Conservation (phyloP, 176 grass and related monocot genomes). For the Panicum miliaceum region DNA sequence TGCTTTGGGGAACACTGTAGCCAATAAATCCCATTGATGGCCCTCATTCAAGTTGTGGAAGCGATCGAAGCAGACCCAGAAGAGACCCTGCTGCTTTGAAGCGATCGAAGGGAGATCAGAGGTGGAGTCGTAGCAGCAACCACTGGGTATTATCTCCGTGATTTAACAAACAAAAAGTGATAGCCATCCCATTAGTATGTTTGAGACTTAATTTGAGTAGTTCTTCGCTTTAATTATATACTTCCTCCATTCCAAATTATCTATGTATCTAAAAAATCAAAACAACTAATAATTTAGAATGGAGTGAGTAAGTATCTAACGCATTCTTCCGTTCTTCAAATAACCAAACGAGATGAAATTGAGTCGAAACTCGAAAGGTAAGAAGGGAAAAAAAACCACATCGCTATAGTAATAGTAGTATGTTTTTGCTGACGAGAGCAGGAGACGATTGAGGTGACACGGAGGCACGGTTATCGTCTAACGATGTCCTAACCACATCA, state of each 20-base stretch:
- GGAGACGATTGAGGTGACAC: background rate
- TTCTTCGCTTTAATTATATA: no score
- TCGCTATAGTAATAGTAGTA: no score
- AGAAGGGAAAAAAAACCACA: no score
- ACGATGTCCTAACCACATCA: background rate
- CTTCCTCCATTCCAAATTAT: no score
- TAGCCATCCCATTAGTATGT: background rate
- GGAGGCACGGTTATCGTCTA: background rate
- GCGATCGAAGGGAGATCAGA: background rate
- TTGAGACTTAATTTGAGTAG: background rate
- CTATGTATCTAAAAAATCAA: no score
- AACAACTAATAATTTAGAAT: no score
- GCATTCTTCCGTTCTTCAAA: background rate
- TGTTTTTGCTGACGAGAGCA: background rate
- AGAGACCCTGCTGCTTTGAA: background rate
- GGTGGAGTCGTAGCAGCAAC: background rate
- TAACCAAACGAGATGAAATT: background rate
- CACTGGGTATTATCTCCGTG: no score
- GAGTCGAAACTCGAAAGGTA: no score
- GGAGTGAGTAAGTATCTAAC: no score
- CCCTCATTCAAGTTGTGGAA: slow-evolving; percentile 67
- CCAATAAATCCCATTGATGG: slow-evolving; percentile 72
- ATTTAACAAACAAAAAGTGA: background rate
- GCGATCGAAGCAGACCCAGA: slow-evolving; percentile 18
- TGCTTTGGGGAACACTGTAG: slow-evolving; percentile 63